phyloP scores from a whole-genome alignment of 768 basidiomycete species.

The Austroboletus festivus region DNA sequence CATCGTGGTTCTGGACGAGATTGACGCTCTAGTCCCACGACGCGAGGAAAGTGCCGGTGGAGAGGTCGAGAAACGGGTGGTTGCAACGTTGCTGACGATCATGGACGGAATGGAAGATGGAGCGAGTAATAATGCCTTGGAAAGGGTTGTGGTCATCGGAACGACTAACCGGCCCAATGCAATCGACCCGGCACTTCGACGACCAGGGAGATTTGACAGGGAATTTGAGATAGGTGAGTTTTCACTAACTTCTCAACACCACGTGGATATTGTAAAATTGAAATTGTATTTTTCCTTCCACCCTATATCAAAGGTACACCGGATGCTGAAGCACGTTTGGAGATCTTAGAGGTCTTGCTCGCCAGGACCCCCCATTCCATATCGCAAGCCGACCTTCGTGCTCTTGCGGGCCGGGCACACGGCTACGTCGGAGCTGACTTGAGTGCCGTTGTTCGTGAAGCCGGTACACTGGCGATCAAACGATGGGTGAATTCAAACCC shows the following conservation, averaged over 20 bases:
- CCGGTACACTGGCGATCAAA: constrained; percentile 89
- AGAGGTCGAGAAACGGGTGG: constrained; percentile 94
- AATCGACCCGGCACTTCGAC: constrained; percentile 86
- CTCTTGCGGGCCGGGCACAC: constrained; percentile 77
- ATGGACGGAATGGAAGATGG: constrained; percentile 83
- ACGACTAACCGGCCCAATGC: constrained; percentile 96
- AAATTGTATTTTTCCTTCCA: neutral
- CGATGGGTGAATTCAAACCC: constrained; percentile 51
- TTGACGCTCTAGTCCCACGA: constrained; percentile 90
- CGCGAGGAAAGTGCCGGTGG: constrained; percentile 88
- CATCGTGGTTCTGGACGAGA: constrained; percentile 93
- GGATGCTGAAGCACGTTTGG: constrained; percentile 76
- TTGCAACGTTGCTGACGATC: constrained; percentile 90
- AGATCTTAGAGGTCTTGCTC: constrained; percentile 85
- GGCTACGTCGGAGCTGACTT: constrained; percentile 98
- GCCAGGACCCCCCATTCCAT: constrained; percentile 77
- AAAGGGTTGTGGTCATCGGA: constrained; percentile 88
- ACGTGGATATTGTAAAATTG: neutral
- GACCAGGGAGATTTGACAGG: constrained; percentile 89
- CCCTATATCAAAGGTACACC: constrained; percentile 69
- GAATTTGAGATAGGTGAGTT: constrained; percentile 89
- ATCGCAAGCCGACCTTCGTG: constrained; percentile 52
- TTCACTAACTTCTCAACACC: neutral
- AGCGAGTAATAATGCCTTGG: constrained; percentile 36
- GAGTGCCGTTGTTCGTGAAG: constrained; percentile 87